phyloP scores from a whole-genome alignment of 352 stramenopile species.

The Phytopythium boreale region DNA sequence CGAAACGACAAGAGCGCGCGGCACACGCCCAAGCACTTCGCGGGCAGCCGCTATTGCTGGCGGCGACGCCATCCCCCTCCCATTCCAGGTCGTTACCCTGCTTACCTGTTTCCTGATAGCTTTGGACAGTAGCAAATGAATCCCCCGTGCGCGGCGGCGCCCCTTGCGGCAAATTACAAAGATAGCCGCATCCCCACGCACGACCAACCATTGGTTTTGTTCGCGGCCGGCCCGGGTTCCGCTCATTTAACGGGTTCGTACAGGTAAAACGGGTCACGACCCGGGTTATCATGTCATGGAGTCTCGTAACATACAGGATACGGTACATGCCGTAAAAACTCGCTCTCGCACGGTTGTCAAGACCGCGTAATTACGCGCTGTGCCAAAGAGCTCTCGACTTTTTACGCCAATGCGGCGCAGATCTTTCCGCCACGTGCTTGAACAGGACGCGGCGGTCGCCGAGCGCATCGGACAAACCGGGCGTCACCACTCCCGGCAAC shows the following conservation, averaged over 20 bases:
- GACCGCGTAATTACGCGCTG: background rate
- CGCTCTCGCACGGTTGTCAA: background rate
- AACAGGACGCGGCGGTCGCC: slow-evolving; percentile 4
- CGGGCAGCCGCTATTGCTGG: too few relatives aligned
- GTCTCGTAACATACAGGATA: background rate
- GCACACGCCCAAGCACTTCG: background rate
- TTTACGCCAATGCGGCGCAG: background rate
- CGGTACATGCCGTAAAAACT: background rate
- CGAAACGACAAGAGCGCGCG: background rate
- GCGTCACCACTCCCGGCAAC: too few relatives aligned
- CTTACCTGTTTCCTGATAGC: slow-evolving; percentile 84
- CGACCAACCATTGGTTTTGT: slow-evolving; percentile 59
- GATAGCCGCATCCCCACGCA: slow-evolving; percentile 24
- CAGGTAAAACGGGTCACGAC: background rate
- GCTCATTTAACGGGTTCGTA: background rate
- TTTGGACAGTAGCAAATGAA: slow-evolving; percentile 88
- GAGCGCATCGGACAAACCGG: background rate
- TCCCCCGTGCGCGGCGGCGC: slow-evolving; percentile 12
- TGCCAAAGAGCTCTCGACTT: background rate
- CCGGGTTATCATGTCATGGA: background rate
- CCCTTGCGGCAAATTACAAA: slow-evolving; percentile 35
- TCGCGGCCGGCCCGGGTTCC: background rate
- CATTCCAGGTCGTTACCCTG: background rate
- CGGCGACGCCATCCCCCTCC: background rate
- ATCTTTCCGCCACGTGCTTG: slow-evolving; percentile 8